Evolutionary conservation across 192 early-diverging fungal species (phyloP).

Genomic region (Allomyces macrogynus): DNA sequence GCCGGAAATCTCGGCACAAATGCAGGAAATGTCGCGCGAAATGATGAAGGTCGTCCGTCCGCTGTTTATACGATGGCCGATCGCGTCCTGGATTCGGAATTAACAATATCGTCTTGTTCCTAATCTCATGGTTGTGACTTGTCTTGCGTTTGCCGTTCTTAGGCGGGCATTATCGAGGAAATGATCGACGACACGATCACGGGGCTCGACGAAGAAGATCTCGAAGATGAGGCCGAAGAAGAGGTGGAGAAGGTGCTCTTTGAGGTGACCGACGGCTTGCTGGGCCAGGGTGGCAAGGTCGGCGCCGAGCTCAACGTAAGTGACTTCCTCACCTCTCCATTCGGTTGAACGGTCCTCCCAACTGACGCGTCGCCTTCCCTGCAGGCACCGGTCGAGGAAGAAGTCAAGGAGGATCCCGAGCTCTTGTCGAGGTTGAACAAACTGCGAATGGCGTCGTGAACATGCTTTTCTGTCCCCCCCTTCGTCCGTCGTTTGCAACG

Average conservation of each 20-base stretch:
- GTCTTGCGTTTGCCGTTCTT: slow-evolving; percentile 3
- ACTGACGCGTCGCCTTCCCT: not conserved
- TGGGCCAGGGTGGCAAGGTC: slow-evolving; percentile 37
- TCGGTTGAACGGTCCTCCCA: no score
- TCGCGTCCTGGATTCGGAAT: slow-evolving; percentile 1
- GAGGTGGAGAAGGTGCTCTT: slow-evolving; percentile 83
- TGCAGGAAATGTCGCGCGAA: slow-evolving; percentile 86
- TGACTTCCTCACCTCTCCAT: no score
- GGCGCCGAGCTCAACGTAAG: slow-evolving; percentile 27
- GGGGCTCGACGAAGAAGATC: slow-evolving; percentile 60
- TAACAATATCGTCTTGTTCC: slow-evolving; percentile 1
- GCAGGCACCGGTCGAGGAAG: slow-evolving; percentile 5
- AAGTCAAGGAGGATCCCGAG: slow-evolving; percentile 50
- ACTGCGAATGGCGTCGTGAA: no score
- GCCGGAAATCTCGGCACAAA: slow-evolving; percentile 57
- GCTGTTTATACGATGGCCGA: not conserved
- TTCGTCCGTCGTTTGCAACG: no score
- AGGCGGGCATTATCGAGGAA: slow-evolving; percentile 91
- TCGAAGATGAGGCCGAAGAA: slow-evolving; percentile 83
- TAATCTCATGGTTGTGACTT: not conserved
- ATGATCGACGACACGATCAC: slow-evolving; percentile 86
- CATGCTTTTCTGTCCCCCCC: no score
- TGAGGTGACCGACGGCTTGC: slow-evolving; percentile 60
- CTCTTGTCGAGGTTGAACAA: slow-evolving; percentile 7
- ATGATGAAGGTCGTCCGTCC: slow-evolving; percentile 64